Evolutionary conservation across 2,329 filamentous ascomycete genomes (phyloP).

Genomic region (Ramularia endophylla): DNA sequence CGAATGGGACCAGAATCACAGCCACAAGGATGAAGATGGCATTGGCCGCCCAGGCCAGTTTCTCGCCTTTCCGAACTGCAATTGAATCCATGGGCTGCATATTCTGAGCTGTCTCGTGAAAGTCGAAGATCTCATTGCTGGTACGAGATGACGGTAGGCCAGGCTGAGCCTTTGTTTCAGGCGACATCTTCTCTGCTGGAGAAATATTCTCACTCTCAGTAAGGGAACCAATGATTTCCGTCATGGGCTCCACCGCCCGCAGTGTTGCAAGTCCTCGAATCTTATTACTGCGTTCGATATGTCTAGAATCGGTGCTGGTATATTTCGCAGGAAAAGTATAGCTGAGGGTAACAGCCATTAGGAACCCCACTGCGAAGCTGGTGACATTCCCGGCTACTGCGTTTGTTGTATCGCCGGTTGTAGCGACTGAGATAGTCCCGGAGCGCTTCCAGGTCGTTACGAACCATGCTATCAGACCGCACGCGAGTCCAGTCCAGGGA

Average conservation of each 20-base stretch:
- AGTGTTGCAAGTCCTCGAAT: slow-evolving; percentile 24
- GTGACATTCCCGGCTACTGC: slow-evolving; percentile 32
- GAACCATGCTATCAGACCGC: slow-evolving; percentile 43
- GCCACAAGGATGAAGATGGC: slow-evolving; percentile 36
- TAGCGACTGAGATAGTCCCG: slow-evolving; percentile 35
- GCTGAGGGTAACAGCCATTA: slow-evolving; percentile 38
- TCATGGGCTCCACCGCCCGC: background rate
- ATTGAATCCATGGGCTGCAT: slow-evolving; percentile 39
- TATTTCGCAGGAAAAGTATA: slow-evolving; percentile 33
- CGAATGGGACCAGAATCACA: slow-evolving; percentile 30
- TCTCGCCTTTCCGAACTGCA: slow-evolving; percentile 32
- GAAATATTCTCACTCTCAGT: no score
- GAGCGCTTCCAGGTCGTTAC: slow-evolving; percentile 31
- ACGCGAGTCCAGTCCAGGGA: slow-evolving; percentile 41
- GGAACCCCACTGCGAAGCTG: slow-evolving; percentile 17
- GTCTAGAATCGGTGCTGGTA: slow-evolving; percentile 33
- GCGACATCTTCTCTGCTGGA: no score
- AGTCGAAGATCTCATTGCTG: slow-evolving; percentile 40
- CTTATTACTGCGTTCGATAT: slow-evolving; percentile 36
- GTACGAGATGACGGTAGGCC: slow-evolving; percentile 26
- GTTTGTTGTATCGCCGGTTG: slow-evolving; percentile 35
- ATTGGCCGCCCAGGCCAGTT: slow-evolving; percentile 35
- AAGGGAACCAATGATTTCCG: no score
- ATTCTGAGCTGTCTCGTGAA: slow-evolving; percentile 31
- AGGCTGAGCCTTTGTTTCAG: slow-evolving; percentile 13